These are phyloP conservation scores for Leishmania amazonensis DNA, from an alignment of 208 protist genomes.

Conservation along the genomic window DNA sequence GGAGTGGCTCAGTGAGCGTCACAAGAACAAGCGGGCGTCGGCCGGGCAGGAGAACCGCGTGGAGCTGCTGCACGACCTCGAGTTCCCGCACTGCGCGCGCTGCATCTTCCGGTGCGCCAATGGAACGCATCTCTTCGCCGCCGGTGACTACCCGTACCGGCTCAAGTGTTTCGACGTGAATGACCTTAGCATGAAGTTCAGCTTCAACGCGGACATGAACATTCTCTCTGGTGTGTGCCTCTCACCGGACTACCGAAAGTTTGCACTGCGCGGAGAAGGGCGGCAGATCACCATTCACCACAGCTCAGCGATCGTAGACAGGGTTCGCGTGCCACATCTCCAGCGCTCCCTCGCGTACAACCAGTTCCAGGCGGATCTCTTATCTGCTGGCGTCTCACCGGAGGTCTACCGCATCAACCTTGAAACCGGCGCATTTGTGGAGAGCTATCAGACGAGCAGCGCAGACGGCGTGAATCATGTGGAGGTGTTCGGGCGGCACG, in stretches of 20 bases:
- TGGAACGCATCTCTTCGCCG: slow-evolving; percentile 84
- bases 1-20: slow-evolving; percentile 81
- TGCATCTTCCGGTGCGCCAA: slow-evolving; percentile 81
- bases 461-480: slow-evolving; percentile 66
- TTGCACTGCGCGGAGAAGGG: slow-evolving; percentile 80
- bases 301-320: slow-evolving; percentile 76
- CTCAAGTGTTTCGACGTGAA: slow-evolving; percentile 92
- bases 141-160: slow-evolving; percentile 88
- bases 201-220: slow-evolving; percentile 89
- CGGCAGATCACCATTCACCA: slow-evolving; percentile 87
- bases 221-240: slow-evolving; percentile 83
- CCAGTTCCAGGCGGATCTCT: slow-evolving; percentile 66
- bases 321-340: slow-evolving; percentile 82
- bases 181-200: slow-evolving; percentile 92
- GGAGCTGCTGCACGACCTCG: slow-evolving; percentile 89
- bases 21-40: slow-evolving; percentile 59
- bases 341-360: slow-evolving; percentile 85
- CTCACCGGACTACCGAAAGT: slow-evolving; percentile 90
- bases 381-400: slow-evolving; percentile 72
- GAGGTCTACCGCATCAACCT: slow-evolving; percentile 87
- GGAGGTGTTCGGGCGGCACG: slow-evolving; percentile 60
- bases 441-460: slow-evolving; percentile 77
- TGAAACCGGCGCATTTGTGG: slow-evolving; percentile 79
- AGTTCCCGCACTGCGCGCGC: slow-evolving; percentile 85
- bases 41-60: slow-evolving; percentile 67